Percentiles rank a stretch among this genome's conserved stretches.
Evolutionary conservation across 169 alveolate species (phyloP).

Genomic region (Eimeria falciformis): DNA sequence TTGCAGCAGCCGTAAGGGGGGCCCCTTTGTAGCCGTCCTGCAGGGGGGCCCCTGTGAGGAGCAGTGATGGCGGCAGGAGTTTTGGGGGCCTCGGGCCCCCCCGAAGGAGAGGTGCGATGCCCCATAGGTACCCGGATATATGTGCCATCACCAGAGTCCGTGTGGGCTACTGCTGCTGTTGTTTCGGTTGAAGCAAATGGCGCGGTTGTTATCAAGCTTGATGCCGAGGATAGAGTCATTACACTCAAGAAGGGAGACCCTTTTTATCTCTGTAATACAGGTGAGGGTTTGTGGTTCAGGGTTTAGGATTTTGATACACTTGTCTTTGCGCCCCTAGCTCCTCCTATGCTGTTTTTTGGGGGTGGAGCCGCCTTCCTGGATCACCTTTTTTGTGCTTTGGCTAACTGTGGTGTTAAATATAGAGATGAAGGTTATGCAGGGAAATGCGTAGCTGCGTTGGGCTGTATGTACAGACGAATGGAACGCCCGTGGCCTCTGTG

Average conservation of each 20-base stretch:
- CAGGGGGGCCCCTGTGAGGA: neutral
- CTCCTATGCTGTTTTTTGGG: neutral
- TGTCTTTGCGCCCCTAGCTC: too few species aligned
- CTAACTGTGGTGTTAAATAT: neutral
- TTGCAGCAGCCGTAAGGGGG: neutral
- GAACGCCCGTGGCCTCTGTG: constrained; percentile 68
- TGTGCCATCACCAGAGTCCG: constrained; percentile 5
- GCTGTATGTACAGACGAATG: constrained; percentile 56
- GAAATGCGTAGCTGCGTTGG: neutral
- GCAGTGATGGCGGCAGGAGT: neutral
- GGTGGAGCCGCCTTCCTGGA: neutral
- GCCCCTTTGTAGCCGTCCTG: neutral
- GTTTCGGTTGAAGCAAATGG: constrained; percentile 5
- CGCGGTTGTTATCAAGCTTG: neutral
- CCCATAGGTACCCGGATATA: constrained; percentile 42
- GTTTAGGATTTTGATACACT: neutral
- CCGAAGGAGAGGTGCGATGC: constrained; percentile 38
- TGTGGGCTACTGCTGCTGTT: constrained; percentile 35
- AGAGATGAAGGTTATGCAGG: neutral
- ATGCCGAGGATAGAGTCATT: neutral
- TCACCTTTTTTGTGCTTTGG: neutral
- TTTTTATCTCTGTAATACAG: constrained; percentile 64
- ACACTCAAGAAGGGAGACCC: neutral
- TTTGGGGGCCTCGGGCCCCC: constrained; percentile 27
- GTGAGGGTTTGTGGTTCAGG: neutral